Conservation (phyloP, 1,139 yeast species). For the Scheffersomyces lignicola region DNA sequence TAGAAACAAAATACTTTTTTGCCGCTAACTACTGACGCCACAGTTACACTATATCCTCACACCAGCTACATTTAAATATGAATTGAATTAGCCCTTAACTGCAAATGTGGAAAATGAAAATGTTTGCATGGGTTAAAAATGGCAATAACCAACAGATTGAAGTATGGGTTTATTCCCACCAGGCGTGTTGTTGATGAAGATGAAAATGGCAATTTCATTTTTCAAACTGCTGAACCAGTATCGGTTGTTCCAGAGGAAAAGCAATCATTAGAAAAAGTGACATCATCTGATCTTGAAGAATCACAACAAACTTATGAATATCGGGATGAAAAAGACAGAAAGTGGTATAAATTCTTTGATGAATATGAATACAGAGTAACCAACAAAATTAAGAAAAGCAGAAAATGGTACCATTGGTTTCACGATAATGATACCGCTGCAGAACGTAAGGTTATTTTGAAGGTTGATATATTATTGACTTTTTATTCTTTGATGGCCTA, state of each 20-base stretch:
- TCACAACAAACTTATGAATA: conserved; percentile 39
- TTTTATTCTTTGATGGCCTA: conserved; percentile 62
- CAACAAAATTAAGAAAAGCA: conserved; percentile 30
- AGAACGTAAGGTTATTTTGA: conserved; percentile 55
- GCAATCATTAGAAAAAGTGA: background rate
- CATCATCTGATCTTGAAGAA: conserved; percentile 10
- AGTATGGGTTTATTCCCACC: conserved; percentile 52
- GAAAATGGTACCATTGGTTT: conserved; percentile 67
- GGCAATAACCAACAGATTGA: too few species aligned
- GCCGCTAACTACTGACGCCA: too few species aligned
- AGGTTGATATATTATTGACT: conserved; percentile 61
- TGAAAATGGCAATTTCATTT: conserved; percentile 13
- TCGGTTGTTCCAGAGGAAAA: conserved; percentile 4
- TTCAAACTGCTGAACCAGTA: background rate
- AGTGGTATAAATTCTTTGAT: conserved; percentile 65
- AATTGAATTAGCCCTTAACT: too few species aligned
- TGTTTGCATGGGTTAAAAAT: too few species aligned
- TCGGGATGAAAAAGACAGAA: conserved; percentile 61
- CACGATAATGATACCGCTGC: conserved; percentile 56
- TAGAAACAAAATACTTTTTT: too few species aligned
- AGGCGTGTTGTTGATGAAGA: conserved; percentile 44
- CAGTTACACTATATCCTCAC: too few species aligned
- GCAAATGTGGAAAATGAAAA: too few species aligned
- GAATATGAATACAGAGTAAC: conserved; percentile 59
- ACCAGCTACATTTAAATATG: too few species aligned